Percentiles rank a stretch among this genome's conserved stretches.
Evolutionary conservation across 768 basidiomycete genomes (phyloP).

Genomic region (Boletus eberwhitei): DNA sequence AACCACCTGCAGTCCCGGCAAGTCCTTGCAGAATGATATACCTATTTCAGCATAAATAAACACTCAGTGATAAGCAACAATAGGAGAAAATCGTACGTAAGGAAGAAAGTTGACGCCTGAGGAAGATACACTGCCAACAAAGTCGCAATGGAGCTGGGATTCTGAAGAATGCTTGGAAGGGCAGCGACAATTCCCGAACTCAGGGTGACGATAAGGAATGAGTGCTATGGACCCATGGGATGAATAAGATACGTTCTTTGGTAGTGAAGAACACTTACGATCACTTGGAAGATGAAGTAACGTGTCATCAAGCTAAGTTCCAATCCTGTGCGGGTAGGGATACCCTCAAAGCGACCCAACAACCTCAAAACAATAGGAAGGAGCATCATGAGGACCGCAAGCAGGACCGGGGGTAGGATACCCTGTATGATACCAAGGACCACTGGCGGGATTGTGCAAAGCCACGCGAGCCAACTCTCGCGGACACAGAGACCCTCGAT

Average conservation of each 20-base stretch:
- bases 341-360: slow-evolving; percentile 83
- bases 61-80: background rate
- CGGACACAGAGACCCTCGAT: slow-evolving; percentile 62
- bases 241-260: background rate
- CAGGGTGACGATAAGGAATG: slow-evolving; percentile 88
- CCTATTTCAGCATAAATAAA: slow-evolving; percentile 31
- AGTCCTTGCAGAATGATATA: slow-evolving; percentile 82
- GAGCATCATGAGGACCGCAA: slow-evolving; percentile 90
- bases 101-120: slow-evolving; percentile 83
- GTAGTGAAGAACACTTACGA: slow-evolving; percentile 51
- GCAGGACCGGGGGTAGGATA: slow-evolving; percentile 80
- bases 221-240: slow-evolving; percentile 54
- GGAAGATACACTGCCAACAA: slow-evolving; percentile 80
- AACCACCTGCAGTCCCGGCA: slow-evolving; percentile 72
- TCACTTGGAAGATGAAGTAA: slow-evolving; percentile 88
- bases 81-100: slow-evolving; percentile 50
- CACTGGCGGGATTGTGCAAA: slow-evolving; percentile 62
- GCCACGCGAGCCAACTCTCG: slow-evolving; percentile 76
- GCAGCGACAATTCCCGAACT: slow-evolving; percentile 79
- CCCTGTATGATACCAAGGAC: slow-evolving; percentile 85
- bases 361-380: slow-evolving; percentile 80
- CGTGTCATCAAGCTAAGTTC: slow-evolving; percentile 91
- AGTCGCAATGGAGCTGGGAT: slow-evolving; percentile 66
- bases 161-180: slow-evolving; percentile 55
- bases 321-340: slow-evolving; percentile 76